Base-by-base conservation (phyloP, 768 basidiomycete genomes). In the Saitozyma podzolica region DNA sequence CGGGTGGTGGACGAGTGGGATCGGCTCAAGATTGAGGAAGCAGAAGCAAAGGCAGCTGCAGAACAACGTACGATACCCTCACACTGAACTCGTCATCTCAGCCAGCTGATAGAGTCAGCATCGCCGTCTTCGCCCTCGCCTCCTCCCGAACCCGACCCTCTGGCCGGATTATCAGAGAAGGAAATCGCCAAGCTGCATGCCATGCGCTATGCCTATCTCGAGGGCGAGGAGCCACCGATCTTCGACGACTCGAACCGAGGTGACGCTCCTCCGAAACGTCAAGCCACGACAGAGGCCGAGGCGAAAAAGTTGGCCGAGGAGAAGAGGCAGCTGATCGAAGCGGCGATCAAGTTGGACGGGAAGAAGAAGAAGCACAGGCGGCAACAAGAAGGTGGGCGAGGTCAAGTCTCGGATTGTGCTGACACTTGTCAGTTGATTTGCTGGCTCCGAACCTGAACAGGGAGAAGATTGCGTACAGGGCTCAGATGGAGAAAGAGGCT, bases 401-500 rank as follows among this genome's bases (percentile, higher is more conserved):
- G 45, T 17, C 13, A 17, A 17, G 13, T 3, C 45, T 13, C 45
- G 45, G 13, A 17, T 47, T 2, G 45, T 47, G 45, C 62, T 64
- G 52, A 62, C 29, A 11, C 43, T 11, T 2, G 19, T 14, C 41
- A 77, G 77, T 78, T 0, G 78, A 79, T 48, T 61, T 79, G 20
- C 63, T 77, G n/a, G 78, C 78, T 1, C 78, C 78, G 0, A 79
- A 79, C 53, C 63, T 79, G 60, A 79, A 79, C 52, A 54, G 65
- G 42, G 78, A 74, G 13, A 79, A 79, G 49, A 70, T 76, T 4
- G 63, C 66, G 8, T 70, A 67, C 43, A 63, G 62, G 20, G 68
- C 69, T n/a, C 74, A 76, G 47, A 70, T 77, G 61, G 66, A 75
- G 29, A 58, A 70, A 58, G 75, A 79, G 45, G 61, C 70, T 4